Evolutionary conservation across 305 asterid genomes (phyloP), one percentile per base, ranked within the genome.

Genomic region (Fraxinus xanthoxyloides): DNA sequence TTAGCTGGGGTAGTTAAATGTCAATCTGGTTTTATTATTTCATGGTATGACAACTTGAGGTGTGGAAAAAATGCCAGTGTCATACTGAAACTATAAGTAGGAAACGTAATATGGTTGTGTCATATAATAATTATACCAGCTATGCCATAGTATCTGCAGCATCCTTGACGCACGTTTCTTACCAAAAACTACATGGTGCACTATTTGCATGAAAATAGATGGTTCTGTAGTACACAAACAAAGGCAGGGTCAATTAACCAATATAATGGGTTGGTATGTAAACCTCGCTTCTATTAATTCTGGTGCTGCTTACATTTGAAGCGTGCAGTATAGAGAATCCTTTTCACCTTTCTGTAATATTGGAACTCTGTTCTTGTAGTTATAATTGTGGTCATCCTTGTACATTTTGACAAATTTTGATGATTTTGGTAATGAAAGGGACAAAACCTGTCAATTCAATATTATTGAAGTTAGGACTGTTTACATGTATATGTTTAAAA

Each of bases 41-140:
- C 4, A 31, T 15, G 75, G 38, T 28, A 63, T 63, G 28, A 9
- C 72, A 31, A 15, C 43, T 70, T 31, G 76, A 69, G 48, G 40
- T 85, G 83, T 80, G 31, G 67, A 67, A 19, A 38, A 84, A 75
- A 34, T 77, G 82, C 8, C 79, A 43, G 74, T 54, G 10, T 26
- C 70, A 65, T 56, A 76, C 46, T 51, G 38, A 43, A 46, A 48
- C 23, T 67, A 15, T 67, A 13, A 15, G 15, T 31, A 5, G 30
- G 40, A 31, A 70, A 31, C 75, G 13, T 70, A n/a, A 70, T 70
- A 31, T 30, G 13, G 13, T 65, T 70, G 21, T 28, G 8, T 70
- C 12, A 31, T 15, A 69, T 69, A 69, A 69, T 30, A 70, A 23
- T 34, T 51, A 78, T 10, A 4, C 32, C 19, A 24, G 28, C 24